Percentiles rank a stretch among this genome's conserved stretches.
These are phyloP conservation scores for Neophaeococcomyces mojaviensis DNA, from an alignment of 2,329 filamentous ascomycete genomes.

Conservation along the genomic window DNA sequence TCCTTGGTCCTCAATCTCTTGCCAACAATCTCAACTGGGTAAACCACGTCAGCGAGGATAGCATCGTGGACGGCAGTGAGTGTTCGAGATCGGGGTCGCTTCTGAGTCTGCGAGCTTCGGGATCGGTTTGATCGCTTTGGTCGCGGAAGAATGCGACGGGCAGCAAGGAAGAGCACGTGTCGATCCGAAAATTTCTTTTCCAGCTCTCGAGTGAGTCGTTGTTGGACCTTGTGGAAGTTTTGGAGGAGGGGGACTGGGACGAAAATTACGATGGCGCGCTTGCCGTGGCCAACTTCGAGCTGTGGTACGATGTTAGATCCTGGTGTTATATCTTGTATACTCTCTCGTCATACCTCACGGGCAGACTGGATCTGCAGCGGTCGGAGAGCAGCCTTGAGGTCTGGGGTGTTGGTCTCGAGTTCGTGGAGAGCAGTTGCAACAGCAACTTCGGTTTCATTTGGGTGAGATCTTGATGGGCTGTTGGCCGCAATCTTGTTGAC, in stretches of 20 bases:
- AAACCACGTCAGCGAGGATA: slow-evolving; percentile 96
- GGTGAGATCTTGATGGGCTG: slow-evolving; percentile 92
- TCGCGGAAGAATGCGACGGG: slow-evolving; percentile 95
- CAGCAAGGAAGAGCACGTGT: slow-evolving; percentile 97
- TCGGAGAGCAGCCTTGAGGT: slow-evolving; percentile 92
- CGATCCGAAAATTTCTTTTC: slow-evolving; percentile 99
- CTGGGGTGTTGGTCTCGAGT: slow-evolving; percentile 97
- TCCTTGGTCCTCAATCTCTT: slow-evolving; percentile 98
- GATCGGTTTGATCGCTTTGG: slow-evolving; percentile 97
- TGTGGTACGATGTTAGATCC: slow-evolving; percentile 38
- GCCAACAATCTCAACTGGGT: slow-evolving; percentile 99
- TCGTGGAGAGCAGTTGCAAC: slow-evolving; percentile 97
- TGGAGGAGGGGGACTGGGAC: slow-evolving; percentile 97
- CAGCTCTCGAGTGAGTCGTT: slow-evolving; percentile 98
- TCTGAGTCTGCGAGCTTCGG: slow-evolving; percentile 94
- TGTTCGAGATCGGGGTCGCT: slow-evolving; percentile 95
- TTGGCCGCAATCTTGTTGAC: slow-evolving; percentile 98
- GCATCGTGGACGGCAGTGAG: slow-evolving; percentile 98
- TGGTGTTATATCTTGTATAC: background rate
- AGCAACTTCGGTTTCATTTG: slow-evolving; percentile 93
- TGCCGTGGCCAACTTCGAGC: slow-evolving; percentile 99
- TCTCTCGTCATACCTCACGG: slow-evolving; percentile 67
- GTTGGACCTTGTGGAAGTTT: slow-evolving; percentile 99
- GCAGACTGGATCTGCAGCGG: slow-evolving; percentile 98
- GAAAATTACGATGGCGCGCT: slow-evolving; percentile 99